Conservation (phyloP, 345 rosid genomes). For the Punica granatum region DNA sequence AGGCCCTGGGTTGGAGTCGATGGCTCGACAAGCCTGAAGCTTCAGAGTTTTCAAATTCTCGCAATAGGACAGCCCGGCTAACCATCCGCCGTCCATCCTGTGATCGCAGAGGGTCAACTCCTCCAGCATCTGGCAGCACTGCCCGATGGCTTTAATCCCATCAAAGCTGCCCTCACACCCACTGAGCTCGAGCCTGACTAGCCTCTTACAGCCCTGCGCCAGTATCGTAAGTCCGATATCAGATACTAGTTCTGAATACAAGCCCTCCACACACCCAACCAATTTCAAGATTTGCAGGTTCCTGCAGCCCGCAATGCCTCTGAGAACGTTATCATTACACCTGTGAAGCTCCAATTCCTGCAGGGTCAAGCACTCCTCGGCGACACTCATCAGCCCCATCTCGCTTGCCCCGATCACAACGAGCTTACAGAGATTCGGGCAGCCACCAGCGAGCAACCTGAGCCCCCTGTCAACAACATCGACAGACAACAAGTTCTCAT, state of each 20-base stretch:
- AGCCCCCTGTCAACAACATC: conserved; percentile 61
- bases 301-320: conserved; percentile 71
- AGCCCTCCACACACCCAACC: conserved; percentile 55
- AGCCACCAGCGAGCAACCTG: conserved; percentile 40
- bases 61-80: conserved; percentile 70
- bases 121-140: conserved; percentile 94
- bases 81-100: conserved; percentile 91
- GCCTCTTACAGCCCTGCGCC: conserved; percentile 85
- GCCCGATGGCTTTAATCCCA: conserved; percentile 90
- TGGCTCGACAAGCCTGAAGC: conserved; percentile 57
- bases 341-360: conserved; percentile 79
- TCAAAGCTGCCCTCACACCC: conserved; percentile 92
- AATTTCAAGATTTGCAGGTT: conserved; percentile 81
- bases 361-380: conserved; percentile 55
- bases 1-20: conserved; percentile 69
- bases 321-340: conserved; percentile 60
- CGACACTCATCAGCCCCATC: conserved; percentile 53
- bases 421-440: conserved; percentile 63
- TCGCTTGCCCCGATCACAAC: conserved; percentile 63
- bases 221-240: conserved; percentile 88
- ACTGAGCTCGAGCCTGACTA: conserved; percentile 82
- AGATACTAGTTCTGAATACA: conserved; percentile 55
- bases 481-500: conserved; percentile 52
- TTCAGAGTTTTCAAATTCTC: conserved; percentile 85
- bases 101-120: conserved; percentile 77